These are phyloP conservation scores for Cryptosporidium bovis DNA, from an alignment of 169 alveolate species.

Conservation along the genomic window DNA sequence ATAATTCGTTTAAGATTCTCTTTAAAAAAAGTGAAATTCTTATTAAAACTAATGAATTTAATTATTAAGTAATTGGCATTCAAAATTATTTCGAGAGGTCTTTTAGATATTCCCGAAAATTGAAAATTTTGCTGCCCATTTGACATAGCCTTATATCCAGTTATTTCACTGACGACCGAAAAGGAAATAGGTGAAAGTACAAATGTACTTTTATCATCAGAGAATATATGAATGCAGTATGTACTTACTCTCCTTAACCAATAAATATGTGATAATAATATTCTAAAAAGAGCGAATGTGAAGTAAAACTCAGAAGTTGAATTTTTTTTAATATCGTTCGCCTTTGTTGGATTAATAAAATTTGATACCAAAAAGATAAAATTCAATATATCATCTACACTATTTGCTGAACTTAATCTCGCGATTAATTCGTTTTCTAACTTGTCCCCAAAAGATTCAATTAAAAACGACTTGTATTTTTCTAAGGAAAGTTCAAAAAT, in stretches of 20 bases:
- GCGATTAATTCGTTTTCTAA: neutral
- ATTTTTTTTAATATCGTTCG: neutral
- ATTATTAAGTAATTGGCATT: neutral
- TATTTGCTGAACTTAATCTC: constrained; percentile 2
- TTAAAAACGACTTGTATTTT: constrained; percentile 9
- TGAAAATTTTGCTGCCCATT: neutral
- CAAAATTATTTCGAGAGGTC: constrained; percentile 1
- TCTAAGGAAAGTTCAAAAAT: constrained; percentile 1
- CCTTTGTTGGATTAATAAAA: too few relatives aligned
- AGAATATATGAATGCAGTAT: constrained; percentile 29
- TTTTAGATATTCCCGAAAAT: neutral
- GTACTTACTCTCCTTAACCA: neutral
- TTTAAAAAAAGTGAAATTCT: neutral
- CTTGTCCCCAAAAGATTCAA: neutral
- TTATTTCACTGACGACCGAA: constrained; percentile 11
- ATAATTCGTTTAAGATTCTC: neutral
- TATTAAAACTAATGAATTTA: neutral
- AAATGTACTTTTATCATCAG: neutral
- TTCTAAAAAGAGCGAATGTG: neutral
- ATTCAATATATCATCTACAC: neutral
- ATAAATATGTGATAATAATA: constrained; percentile 1
- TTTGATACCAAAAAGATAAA: constrained; percentile 1
- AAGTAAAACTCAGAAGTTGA: too few relatives aligned
- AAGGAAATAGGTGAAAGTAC: constrained; percentile 47
- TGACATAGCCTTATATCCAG: neutral